A percentile compares a stretch with the other conserved stretches of the same genome.
Evolutionary conservation across 83 land plant species (phyloP).

Genomic region (Larix sibirica): DNA sequence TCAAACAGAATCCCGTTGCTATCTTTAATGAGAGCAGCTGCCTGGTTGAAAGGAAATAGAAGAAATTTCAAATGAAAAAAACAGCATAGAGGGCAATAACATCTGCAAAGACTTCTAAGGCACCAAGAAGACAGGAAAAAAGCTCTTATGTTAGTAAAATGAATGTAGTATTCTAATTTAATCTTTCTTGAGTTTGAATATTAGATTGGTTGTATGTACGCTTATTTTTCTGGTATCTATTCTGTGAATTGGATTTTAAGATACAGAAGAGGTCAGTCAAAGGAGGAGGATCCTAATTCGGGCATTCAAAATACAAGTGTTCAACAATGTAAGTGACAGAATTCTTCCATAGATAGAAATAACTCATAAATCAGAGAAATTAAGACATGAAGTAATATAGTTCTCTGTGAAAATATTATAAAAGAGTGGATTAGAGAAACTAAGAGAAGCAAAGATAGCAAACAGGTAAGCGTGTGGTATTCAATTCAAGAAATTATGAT

Average conservation of each 20-base stretch:
- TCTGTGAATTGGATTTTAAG: neutral
- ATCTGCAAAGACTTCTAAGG: neutral
- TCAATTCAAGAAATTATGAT: too few species aligned
- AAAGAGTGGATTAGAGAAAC: neutral
- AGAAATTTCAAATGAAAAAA: constrained; percentile 8
- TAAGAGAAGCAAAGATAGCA: neutral
- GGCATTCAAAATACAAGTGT: neutral
- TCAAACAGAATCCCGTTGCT: constrained; percentile 79
- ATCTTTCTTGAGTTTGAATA: neutral
- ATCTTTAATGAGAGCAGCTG: constrained; percentile 81
- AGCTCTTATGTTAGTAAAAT: neutral
- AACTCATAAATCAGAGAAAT: neutral
- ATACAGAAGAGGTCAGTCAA: neutral
- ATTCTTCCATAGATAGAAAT: neutral
- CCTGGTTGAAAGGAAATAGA: constrained; percentile 37
- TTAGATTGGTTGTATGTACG: neutral
- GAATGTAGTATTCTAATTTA: neutral
- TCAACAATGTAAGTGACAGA: neutral
- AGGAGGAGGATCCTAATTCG: neutral
- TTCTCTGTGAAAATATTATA: neutral
- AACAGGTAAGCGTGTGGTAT: too few species aligned
- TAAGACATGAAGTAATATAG: neutral
- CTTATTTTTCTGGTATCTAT: neutral
- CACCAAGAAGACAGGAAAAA: too few species aligned
- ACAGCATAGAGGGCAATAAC: constrained; percentile 1